These are phyloP conservation scores for Rosa lucieae DNA, from an alignment of 306 rosid species.

Conservation along the genomic window DNA sequence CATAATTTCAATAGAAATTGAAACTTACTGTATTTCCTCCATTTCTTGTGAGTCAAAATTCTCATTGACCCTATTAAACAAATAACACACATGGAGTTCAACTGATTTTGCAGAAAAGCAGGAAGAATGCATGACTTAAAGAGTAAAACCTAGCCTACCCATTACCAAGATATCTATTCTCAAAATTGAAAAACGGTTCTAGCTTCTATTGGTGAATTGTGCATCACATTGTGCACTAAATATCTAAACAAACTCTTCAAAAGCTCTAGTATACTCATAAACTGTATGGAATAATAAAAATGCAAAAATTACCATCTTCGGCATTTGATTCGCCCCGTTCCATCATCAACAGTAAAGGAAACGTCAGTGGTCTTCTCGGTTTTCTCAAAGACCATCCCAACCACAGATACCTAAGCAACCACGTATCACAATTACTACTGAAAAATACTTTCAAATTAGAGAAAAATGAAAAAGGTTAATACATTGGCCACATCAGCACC, in stretches of 20 bases:
- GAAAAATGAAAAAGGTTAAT: slow-evolving; percentile 3
- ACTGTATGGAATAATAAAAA: not conserved
- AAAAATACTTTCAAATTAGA: not conserved
- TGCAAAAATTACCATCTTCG: slow-evolving; percentile 73
- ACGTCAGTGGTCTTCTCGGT: slow-evolving; percentile 73
- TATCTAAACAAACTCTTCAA: slow-evolving; percentile 3
- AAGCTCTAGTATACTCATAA: not conserved
- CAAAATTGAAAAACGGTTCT: not conserved
- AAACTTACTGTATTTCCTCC: slow-evolving; percentile 71
- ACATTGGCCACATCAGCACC: slow-evolving; percentile 84
- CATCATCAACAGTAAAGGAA: slow-evolving; percentile 66
- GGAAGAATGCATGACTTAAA: not conserved
- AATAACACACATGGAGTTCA: slow-evolving; percentile 14
- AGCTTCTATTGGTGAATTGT: not conserved
- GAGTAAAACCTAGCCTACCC: not conserved
- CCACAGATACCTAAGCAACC: slow-evolving; percentile 42
- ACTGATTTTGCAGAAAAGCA: slow-evolving; percentile 1
- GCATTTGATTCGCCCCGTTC: slow-evolving; percentile 80
- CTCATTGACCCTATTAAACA: slow-evolving; percentile 68
- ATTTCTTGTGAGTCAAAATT: slow-evolving; percentile 66
- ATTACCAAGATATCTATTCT: not conserved
- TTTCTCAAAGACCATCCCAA: slow-evolving; percentile 77
- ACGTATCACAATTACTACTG: not conserved
- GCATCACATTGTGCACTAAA: not conserved
- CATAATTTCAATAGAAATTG: not conserved